phyloP scores from a whole-genome alignment of 257 asterid genomes.

The Petrea volubilis region DNA sequence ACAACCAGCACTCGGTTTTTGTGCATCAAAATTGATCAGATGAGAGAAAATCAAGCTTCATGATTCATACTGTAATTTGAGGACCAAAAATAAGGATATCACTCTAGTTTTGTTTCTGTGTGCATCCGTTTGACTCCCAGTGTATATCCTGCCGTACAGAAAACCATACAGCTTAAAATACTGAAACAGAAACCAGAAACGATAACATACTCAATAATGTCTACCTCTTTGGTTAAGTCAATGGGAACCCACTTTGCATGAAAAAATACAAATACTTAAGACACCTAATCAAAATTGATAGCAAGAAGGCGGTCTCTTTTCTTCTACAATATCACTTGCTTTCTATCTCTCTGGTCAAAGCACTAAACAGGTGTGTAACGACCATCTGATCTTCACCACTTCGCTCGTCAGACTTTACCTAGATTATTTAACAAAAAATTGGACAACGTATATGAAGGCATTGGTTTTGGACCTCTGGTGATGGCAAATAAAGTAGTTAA shows the following conservation, averaged over 20 bases:
- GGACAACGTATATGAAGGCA: not conserved
- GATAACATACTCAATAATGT: no score
- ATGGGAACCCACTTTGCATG: not conserved
- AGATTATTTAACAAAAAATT: no score
- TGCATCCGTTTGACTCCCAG: slow-evolving; percentile 36
- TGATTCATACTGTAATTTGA: not conserved
- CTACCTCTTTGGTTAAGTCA: not conserved
- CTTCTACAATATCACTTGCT: not conserved
- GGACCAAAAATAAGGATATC: slow-evolving; percentile 1
- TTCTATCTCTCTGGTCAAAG: not conserved
- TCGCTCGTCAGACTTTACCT: not conserved
- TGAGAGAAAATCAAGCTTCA: slow-evolving; percentile 22
- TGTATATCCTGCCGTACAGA: slow-evolving; percentile 37
- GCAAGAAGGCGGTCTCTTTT: not conserved
- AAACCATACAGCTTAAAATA: slow-evolving; percentile 3
- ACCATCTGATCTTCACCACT: not conserved
- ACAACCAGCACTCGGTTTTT: not conserved
- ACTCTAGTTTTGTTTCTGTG: slow-evolving; percentile 23
- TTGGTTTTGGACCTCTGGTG: not conserved
- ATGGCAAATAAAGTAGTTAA: no score
- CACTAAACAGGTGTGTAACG: not conserved
- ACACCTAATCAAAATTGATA: not conserved
- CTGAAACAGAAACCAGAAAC: not conserved
- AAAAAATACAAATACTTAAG: not conserved
- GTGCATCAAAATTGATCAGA: slow-evolving; percentile 18